phyloP scores from a whole-genome alignment of 2,329 filamentous ascomycete genomes.

The Aspergillus viridinutans region DNA sequence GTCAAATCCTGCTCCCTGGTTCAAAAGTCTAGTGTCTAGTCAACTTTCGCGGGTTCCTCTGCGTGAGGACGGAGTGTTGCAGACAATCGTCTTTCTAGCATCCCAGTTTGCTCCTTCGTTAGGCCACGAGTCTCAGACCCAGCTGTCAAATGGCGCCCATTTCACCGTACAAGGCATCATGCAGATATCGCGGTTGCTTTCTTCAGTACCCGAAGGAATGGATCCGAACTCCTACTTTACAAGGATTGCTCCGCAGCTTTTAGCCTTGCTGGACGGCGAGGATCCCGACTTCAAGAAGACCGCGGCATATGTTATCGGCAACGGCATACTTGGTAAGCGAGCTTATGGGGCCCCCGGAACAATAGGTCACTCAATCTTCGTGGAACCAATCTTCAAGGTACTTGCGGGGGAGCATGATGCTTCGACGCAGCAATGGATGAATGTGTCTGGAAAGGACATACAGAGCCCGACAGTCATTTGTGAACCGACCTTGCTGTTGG shows the following conservation, averaged over 20 bases:
- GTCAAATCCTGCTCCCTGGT: slow-evolving; percentile 34
- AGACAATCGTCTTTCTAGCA: slow-evolving; percentile 41
- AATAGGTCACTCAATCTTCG: slow-evolving; percentile 39
- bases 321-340: slow-evolving; percentile 40
- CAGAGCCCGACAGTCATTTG: slow-evolving; percentile 19
- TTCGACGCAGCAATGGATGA: slow-evolving; percentile 26
- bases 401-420: slow-evolving; percentile 31
- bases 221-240: slow-evolving; percentile 34
- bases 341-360: slow-evolving; percentile 37
- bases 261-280: slow-evolving; percentile 37
- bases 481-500: slow-evolving; percentile 24
- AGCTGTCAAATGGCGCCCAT: slow-evolving; percentile 31
- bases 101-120: slow-evolving; percentile 40
- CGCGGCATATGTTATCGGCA: slow-evolving; percentile 42
- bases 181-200: slow-evolving; percentile 40
- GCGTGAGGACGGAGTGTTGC: slow-evolving; percentile 38
- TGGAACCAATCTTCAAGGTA: slow-evolving; percentile 37
- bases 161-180: slow-evolving; percentile 43
- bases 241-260: slow-evolving; percentile 37
- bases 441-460: background rate
- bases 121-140: slow-evolving; percentile 29
- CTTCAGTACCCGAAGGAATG: slow-evolving; percentile 38
- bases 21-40: slow-evolving; percentile 34
- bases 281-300: slow-evolving; percentile 38
- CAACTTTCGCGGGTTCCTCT: slow-evolving; percentile 38